Evolutionary conservation across 23 red algal species (phyloP), one percentile per base, ranked within the genome.

Genomic region (Porphyridium purpureum): DNA sequence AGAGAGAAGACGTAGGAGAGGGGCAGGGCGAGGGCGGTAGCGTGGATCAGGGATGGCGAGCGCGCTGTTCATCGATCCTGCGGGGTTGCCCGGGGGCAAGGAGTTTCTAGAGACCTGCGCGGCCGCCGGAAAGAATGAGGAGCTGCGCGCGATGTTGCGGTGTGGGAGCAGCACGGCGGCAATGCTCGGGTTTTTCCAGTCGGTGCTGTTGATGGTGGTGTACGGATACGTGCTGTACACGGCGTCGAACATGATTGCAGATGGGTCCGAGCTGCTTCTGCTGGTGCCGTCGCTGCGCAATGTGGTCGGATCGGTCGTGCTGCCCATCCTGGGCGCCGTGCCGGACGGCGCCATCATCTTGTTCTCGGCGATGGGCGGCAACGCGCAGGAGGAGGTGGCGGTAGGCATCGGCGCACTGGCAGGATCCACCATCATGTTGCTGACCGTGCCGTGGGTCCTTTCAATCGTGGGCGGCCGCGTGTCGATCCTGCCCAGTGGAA

Each of bases 361-460:
- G 11, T 82, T 82, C 44, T 82, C 76, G 19, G 76, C 64, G 31
- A 32, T 82, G 17, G 76, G 76, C 9, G 41, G 35, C 59, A 64
- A 82, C 61, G 76, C 76, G 15, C 76, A 82, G 52, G 76, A 82
- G 54, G 61, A 66, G 48, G 35, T 82, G 23, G 52, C 52, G 27
- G 76, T 82, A 27, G 76, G 76, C 52, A 59, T 82, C 19, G 76
- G 76, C 1, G 76, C 76, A 5, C 65, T 82, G 21, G 76, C 76
- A 0, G 76, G 76, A 11, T 82, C 76, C 0, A 82, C 76, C 7
- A 46, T 30, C 27, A 82, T 82, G 76, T 58, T 82, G 9, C 76
- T 82, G 24, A 82, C 76, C 1, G 54, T 82, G 33, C 76, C 76
- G 9, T 82, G 62, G 62, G 68, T 69, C 3, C 49, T 69, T 23